phyloP scores from a whole-genome alignment of 768 basidiomycete genomes.

The Pisolithus marmoratus region DNA sequence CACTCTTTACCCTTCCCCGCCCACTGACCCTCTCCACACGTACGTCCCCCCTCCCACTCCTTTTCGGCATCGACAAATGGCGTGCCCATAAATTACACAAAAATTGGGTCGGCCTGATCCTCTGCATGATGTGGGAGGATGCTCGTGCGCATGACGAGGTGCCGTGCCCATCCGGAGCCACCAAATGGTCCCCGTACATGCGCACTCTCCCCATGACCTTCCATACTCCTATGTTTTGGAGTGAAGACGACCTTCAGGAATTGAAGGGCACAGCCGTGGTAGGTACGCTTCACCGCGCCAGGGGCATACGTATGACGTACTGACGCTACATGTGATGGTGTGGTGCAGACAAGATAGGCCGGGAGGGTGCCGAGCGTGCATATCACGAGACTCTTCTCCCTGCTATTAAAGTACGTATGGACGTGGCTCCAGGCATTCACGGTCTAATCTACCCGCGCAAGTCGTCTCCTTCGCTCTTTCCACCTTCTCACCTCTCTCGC shows the following conservation, averaged over 20 bases:
- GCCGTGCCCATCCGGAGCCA: background rate
- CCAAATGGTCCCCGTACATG: conserved; percentile 21
- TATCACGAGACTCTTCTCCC: conserved; percentile 66
- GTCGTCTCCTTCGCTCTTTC: conserved; percentile 73
- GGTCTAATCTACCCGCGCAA: conserved; percentile 19
- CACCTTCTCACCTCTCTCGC: conserved; percentile 33
- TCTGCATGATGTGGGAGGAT: conserved; percentile 96
- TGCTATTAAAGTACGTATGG: conserved; percentile 52
- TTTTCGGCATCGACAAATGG: conserved; percentile 65
- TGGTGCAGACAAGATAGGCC: conserved; percentile 75
- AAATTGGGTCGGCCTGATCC: conserved; percentile 84
- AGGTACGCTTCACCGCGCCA: conserved; percentile 39
- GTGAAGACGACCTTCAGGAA: conserved; percentile 60
- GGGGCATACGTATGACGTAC: background rate
- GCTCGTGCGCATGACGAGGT: conserved; percentile 64
- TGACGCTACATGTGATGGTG: background rate
- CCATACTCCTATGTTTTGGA: conserved; percentile 96
- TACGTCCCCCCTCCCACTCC: conserved; percentile 59
- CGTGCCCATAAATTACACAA: conserved; percentile 47
- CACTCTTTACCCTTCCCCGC: conserved; percentile 80
- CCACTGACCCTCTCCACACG: conserved; percentile 69
- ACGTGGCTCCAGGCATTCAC: background rate
- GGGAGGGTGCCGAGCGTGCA: conserved; percentile 70
- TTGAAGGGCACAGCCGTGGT: conserved; percentile 83
- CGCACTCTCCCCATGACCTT: conserved; percentile 61